Base-by-base conservation (phyloP, 228 moss, liverwort and hornwort genomes). In the Sphagnum magellanicum region DNA sequence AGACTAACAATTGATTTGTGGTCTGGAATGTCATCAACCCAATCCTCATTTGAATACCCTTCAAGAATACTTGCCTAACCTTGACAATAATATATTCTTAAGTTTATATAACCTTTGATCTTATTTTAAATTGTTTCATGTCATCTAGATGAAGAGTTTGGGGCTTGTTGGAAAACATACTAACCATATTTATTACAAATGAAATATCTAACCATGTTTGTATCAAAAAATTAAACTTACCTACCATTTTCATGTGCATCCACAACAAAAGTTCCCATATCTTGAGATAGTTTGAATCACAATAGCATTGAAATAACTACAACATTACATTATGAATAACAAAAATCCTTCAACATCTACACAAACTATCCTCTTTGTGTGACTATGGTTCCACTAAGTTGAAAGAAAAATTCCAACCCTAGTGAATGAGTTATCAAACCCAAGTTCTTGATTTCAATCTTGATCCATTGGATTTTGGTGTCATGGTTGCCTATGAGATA, bases 301-400 rank as follows among this genome's bases (percentile, higher is more conserved):
- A 16, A 6, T 13, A 1, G 4, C 7, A 71, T n/a, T 4, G 48
- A n/a, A 8, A 55, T 16, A 0, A 5, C 6, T 6, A 55, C 32
- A 32, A 49, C 0, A 5, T 4, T 58, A n/a, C 64, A 71, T 3
- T 55, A 6, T 11, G 1, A 6, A 6, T 51, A 48, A 1, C 55
- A 52, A 16, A 53, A 71, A n/a, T 65, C 64, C 0, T 64, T 0
- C 4, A 71, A 15, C 51, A 71, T 71, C 4, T 71, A 7, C 5
- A 0, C 4, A 8, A 5, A 0, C 6, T 71, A 71, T 48, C 61
- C 5, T 3, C 6, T 10, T 62, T 70, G 51, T 49, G 8, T 15
- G 3, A 70, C 7, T 9, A 62, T 61, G 61, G 5, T 63, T 50
- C 70, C 51, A 4, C 15, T 51, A 4, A 50, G 5, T 6, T 32